Percentiles rank a stretch among this genome's conserved stretches.
Conservation (phyloP, 2,329 filamentous ascomycete species). For the Myriosclerotinia curreyana region DNA sequence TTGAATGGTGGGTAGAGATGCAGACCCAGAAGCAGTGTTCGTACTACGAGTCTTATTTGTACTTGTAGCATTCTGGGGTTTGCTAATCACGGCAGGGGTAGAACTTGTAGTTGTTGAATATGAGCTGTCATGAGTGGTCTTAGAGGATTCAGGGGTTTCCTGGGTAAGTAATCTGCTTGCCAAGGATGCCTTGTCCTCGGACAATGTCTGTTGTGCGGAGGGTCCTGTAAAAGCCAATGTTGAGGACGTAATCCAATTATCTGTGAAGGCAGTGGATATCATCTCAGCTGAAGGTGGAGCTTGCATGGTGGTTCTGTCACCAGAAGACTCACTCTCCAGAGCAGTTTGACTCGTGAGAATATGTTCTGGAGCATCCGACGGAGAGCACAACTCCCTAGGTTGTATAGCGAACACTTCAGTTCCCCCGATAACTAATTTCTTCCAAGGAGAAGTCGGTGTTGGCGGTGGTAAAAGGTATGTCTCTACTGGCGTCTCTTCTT, state of each 20-base stretch:
- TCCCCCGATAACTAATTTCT: not conserved
- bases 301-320: constrained; percentile 9
- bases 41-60: constrained; percentile 36
- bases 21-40: constrained; percentile 45
- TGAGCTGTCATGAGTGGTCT: constrained; percentile 21
- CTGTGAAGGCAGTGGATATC: constrained; percentile 18
- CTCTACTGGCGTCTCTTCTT: constrained; percentile 8
- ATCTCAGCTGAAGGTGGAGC: constrained; percentile 17
- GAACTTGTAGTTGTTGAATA: constrained; percentile 21
- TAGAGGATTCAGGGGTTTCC: constrained; percentile 15
- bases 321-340: constrained; percentile 2
- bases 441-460: constrained; percentile 12
- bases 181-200: not conserved
- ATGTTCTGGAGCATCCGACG: constrained; percentile 18
- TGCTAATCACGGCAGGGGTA: constrained; percentile 23
- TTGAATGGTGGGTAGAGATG: constrained; percentile 77
- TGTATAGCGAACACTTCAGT: not conserved
- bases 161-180: constrained; percentile 3
- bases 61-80: constrained; percentile 28
- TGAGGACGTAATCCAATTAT: constrained; percentile 15
- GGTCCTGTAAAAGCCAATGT: constrained; percentile 12
- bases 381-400: constrained; percentile 12
- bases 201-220: constrained; percentile 10
- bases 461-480: not conserved
- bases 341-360: constrained; percentile 9